Base-by-base conservation (phyloP, 2,329 filamentous ascomycete species). In the Aspergillus sclerotialis region DNA sequence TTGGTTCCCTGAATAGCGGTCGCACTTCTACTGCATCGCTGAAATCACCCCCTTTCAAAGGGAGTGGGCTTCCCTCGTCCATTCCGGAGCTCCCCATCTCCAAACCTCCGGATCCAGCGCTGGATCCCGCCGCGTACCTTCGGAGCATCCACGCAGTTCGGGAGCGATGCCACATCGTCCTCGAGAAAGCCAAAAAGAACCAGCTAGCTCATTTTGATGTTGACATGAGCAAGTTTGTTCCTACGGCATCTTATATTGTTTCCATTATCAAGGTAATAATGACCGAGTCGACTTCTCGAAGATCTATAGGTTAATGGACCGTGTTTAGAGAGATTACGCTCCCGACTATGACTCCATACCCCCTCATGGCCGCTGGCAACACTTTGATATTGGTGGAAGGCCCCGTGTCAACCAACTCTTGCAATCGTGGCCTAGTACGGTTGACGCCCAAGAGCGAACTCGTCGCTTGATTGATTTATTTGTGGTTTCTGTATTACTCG, bases 81-180 rank as follows among this genome's bases (percentile, higher is more conserved):
- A 74, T 89, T 46, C 79, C 82, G 48, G 84, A 88, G 61, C 73
- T 93, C 52, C 77, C 87, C 44, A 75, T 96, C 30, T 85, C 90
- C 32, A 82, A 79, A 53, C 80, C 88, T 11, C 89, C 90, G 17
- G 89, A 96, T 63, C 89, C 90, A 52, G 75, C 82, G 42, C 72
- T 90, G 48, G 87, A 96, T 58, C 89, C 90, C 13, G 86, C 84
- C 15, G 89, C 81, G 41, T 96, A 96, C 63, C 75, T 98, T 52
- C 80, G 85, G 56, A 95, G 88, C 65, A 78, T 96, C 53, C 80
- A 86, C 52, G 80, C 92, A 17, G 87, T 98, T 16, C 76, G 92
- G 43, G 87, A 95, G 52, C 70, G 88, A 43, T 82, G 77, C 55
- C 76, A 68, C 50, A 67, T 90, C 45, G 72, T 94, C 33, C 73